A percentile compares a stretch with the other conserved stretches of the same genome.
Conservation (phyloP, 116 monocot species). For the Cymodocea nodosa region DNA sequence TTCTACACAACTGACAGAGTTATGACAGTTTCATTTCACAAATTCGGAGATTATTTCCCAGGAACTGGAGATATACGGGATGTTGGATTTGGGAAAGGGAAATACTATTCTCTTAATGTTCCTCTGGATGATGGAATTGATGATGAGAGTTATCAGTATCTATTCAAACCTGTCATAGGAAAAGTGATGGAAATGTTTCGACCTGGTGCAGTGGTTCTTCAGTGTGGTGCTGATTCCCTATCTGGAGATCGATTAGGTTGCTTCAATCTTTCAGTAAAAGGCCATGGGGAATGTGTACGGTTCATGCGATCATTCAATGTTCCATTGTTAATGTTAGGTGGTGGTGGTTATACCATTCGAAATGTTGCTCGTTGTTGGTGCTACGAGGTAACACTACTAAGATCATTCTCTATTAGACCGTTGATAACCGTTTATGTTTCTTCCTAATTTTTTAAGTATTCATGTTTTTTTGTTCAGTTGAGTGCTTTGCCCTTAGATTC, state of each 20-base stretch:
- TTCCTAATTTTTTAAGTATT: background rate
- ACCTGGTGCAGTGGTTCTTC: slow-evolving; percentile 90
- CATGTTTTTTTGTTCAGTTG: background rate
- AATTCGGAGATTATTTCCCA: slow-evolving; percentile 96
- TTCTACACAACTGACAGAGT: slow-evolving; percentile 92
- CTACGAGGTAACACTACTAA: slow-evolving; percentile 51
- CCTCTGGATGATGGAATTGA: slow-evolving; percentile 91
- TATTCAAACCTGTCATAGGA: slow-evolving; percentile 78
- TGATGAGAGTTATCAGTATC: slow-evolving; percentile 74
- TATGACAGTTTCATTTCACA: slow-evolving; percentile 95
- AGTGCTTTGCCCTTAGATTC: background rate
- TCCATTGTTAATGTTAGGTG: slow-evolving; percentile 66
- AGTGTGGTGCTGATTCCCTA: slow-evolving; percentile 90
- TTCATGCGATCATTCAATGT: slow-evolving; percentile 94
- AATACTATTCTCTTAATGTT: slow-evolving; percentile 78
- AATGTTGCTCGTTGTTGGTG: slow-evolving; percentile 98
- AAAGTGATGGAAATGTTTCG: slow-evolving; percentile 91
- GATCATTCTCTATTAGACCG: background rate
- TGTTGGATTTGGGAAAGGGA: slow-evolving; percentile 59
- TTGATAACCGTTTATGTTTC: background rate
- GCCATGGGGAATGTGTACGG: slow-evolving; percentile 84
- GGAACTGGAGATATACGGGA: slow-evolving; percentile 76
- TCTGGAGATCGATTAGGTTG: slow-evolving; percentile 85
- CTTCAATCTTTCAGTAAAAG: slow-evolving; percentile 88
- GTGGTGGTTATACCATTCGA: slow-evolving; percentile 84